A percentile compares a stretch with the other conserved stretches of the same genome.
Conservation (phyloP, 2,329 filamentous ascomycete species). For the Clarireedia monteithiana region DNA sequence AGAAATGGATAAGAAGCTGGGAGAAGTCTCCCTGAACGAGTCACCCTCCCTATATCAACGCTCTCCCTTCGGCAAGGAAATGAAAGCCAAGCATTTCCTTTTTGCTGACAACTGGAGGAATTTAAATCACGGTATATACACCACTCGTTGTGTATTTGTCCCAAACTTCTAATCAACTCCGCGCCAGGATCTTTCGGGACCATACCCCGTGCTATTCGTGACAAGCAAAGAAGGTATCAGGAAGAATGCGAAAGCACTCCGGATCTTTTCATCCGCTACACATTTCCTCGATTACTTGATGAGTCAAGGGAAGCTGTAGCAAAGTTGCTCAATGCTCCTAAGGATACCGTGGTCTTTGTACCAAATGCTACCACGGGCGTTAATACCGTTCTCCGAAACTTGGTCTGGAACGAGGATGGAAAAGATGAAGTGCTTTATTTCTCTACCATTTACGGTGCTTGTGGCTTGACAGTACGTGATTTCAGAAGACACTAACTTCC, state of each 20-base stretch:
- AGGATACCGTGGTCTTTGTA: slow-evolving; percentile 65
- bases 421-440: slow-evolving; percentile 73
- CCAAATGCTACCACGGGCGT: slow-evolving; percentile 72
- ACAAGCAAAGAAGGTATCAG: slow-evolving; percentile 56
- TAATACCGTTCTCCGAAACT: slow-evolving; percentile 72
- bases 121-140: slow-evolving; percentile 30
- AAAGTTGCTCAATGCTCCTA: slow-evolving; percentile 55
- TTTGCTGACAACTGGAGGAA: slow-evolving; percentile 29
- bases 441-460: slow-evolving; percentile 42
- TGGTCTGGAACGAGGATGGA: slow-evolving; percentile 53
- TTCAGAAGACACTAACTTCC: neutral
- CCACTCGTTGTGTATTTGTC: neutral
- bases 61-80: slow-evolving; percentile 28
- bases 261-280: slow-evolving; percentile 69
- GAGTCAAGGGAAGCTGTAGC: slow-evolving; percentile 58
- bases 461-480: slow-evolving; percentile 56
- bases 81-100: slow-evolving; percentile 28
- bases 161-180: neutral
- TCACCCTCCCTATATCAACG: slow-evolving; percentile 16
- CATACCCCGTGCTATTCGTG: slow-evolving; percentile 55
- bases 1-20: slow-evolving; percentile 12
- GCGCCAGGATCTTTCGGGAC: slow-evolving; percentile 66
- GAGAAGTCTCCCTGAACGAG: slow-evolving; percentile 14
- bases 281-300: slow-evolving; percentile 55
- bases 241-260: slow-evolving; percentile 58